phyloP scores from a whole-genome alignment of 768 basidiomycete species.

The Kwoniella bestiolae region DNA sequence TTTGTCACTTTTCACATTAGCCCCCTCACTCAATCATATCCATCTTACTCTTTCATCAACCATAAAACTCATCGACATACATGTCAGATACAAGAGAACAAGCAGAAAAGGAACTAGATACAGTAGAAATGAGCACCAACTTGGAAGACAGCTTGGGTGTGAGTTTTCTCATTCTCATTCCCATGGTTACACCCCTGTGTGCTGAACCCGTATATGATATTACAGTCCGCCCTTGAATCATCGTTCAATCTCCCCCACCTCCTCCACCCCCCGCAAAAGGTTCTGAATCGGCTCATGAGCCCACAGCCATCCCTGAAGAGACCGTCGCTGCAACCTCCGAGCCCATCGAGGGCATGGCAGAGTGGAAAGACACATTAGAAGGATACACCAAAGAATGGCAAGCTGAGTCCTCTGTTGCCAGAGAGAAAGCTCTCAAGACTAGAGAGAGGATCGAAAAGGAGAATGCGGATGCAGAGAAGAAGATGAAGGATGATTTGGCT shows the following conservation, averaged over 20 bases:
- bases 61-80: not conserved
- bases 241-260: conserved; percentile 41
- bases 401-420: conserved; percentile 46
- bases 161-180: conserved; percentile 15
- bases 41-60: not conserved
- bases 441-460: conserved; percentile 46
- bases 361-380: conserved; percentile 47
- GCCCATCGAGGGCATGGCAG: conserved; percentile 40
- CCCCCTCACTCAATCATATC: not conserved
- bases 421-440: conserved; percentile 45
- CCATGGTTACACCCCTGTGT: too few species aligned
- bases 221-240: conserved; percentile 36
- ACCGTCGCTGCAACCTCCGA: conserved; percentile 28
- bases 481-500: conserved; percentile 21
- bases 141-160: conserved; percentile 62
- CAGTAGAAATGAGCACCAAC: conserved; percentile 29
- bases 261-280: conserved; percentile 49
- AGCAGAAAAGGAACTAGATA: conserved; percentile 41
- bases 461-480: conserved; percentile 24
- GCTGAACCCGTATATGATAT: too few species aligned
- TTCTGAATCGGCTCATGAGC: conserved; percentile 16
- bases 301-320: conserved; percentile 20
- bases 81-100: conserved; percentile 50
- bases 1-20: not conserved
- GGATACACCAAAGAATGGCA: conserved; percentile 38